phyloP scores from a whole-genome alignment of 441 rosid genomes.

The Arabidopsis lyrata region DNA sequence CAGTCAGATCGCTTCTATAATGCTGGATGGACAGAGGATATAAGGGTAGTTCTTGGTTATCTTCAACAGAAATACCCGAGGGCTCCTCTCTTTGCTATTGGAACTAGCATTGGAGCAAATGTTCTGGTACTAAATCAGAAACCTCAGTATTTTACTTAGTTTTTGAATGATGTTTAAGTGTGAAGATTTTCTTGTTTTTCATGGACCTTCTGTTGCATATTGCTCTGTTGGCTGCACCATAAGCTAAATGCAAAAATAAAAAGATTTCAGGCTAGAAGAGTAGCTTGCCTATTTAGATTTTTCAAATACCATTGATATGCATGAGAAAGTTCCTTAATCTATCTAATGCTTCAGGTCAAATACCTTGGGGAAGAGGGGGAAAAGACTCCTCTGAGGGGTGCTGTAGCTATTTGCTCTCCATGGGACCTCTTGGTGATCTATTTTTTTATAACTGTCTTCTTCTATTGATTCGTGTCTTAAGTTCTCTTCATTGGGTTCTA shows the following conservation, averaged over 20 bases:
- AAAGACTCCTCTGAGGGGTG: conserved; percentile 73
- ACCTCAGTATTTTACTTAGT: background rate
- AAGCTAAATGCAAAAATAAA: background rate
- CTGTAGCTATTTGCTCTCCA: conserved; percentile 83
- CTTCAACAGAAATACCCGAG: conserved; percentile 64
- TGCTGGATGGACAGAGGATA: conserved; percentile 93
- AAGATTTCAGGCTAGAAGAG: background rate
- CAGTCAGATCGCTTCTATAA: conserved; percentile 95
- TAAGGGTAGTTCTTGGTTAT: conserved; percentile 56
- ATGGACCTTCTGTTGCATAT: conserved; percentile 3
- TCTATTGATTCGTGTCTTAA: conserved; percentile 28
- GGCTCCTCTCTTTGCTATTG: conserved; percentile 83
- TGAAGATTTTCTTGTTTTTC: conserved; percentile 8
- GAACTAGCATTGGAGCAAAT: conserved; percentile 94
- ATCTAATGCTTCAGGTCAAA: conserved; percentile 68
- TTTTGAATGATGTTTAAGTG: conserved; percentile 17
- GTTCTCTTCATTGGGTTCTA: background rate
- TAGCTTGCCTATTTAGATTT: conserved; percentile 13
- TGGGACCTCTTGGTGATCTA: conserved; percentile 92
- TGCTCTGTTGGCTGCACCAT: background rate
- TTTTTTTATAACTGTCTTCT: conserved; percentile 12
- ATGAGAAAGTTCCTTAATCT: background rate
- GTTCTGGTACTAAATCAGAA: conserved; percentile 58
- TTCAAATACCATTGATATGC: conserved; percentile 16
- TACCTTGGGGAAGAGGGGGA: conserved; percentile 89